Evolutionary conservation across 2,329 filamentous ascomycete species (phyloP), one percentile per base, ranked within the genome.

Genomic region (Pseudocercospora crystallina): DNA sequence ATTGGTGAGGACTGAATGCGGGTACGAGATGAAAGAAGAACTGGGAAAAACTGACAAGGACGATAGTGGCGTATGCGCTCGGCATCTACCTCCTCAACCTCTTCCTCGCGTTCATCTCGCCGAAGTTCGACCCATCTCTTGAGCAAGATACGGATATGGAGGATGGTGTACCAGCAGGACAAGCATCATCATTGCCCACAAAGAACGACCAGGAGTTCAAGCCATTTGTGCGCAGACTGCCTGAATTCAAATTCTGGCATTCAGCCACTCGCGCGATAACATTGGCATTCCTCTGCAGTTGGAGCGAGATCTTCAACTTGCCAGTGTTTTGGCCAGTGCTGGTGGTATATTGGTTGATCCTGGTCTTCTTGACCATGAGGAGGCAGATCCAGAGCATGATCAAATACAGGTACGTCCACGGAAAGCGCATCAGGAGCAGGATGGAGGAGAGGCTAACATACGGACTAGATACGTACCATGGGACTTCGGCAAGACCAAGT

Each of bases 331-430:
- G 94, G 94, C 94, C 94, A 11, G 90, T 99, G 7, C 76, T 99
- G 71, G 90, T 99, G 59, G 88, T 99, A 74, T 99, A 99, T 78
- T 99, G 94, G 92, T 80, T 99, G 71, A 95, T 99, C 68, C 80
- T 99, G 55, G 96, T 99, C 69, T 81, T 90, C 65, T 76, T 99
- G 73, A 99, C 94, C 49, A 99, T 99, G 94, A 85, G 94, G 74
- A 89, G 94, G 79, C 94, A 99, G 77, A 99, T 99, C 64, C 94
- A 99, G 77, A 94, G 97, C 77, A 99, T 99, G 94, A 92, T 99
- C 81, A 99, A 97, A 79, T 99, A 97, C 79, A 89, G 92, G 75
- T 99, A 96, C 70, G 90, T 96, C 8, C 30, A 31, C 1, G 11
- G 7, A 34, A 32, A 8, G 33, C 40, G 36, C 11, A 20, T 4